phyloP scores from a whole-genome alignment of 2,329 filamentous ascomycete genomes.

The Elsinoe batatas region DNA sequence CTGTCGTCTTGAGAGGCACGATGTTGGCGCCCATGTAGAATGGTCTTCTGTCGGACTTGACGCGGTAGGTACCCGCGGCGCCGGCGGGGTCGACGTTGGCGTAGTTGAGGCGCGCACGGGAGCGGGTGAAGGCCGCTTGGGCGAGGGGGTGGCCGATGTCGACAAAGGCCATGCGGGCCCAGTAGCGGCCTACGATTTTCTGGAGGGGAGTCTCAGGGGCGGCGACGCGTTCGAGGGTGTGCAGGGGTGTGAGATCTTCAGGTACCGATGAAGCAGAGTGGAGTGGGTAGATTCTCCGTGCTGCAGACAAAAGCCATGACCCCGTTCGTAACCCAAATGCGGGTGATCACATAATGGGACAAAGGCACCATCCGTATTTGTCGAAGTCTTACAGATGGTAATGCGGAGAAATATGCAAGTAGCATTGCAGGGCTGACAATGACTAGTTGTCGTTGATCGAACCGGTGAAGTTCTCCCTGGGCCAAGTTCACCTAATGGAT shows the following conservation, averaged over 20 bases:
- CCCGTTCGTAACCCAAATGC: not conserved
- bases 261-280: conserved; percentile 1
- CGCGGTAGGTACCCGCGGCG: conserved; percentile 31
- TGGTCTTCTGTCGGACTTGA: conserved; percentile 35
- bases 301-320: not conserved
- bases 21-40: conserved; percentile 45
- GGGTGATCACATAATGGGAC: not conserved
- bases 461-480: not conserved
- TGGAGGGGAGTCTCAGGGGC: conserved; percentile 22
- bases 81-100: conserved; percentile 33
- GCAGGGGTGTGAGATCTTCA: conserved; percentile 33
- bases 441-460: not conserved
- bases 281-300: not conserved
- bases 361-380: not conserved
- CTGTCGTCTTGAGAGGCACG: conserved; percentile 31
- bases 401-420: not conserved
- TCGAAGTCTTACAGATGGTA: not conserved
- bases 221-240: conserved; percentile 35
- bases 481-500: not conserved
- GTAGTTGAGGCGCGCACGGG: conserved; percentile 33
- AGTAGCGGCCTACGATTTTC: conserved; percentile 41
- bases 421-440: not conserved
- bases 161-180: conserved; percentile 45
- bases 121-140: conserved; percentile 30
- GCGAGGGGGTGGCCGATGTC: conserved; percentile 41